Percentiles rank a stretch among this genome's conserved stretches.
Evolutionary conservation across 306 rosid species (phyloP).

Genomic region (Cucurbita maxima): DNA sequence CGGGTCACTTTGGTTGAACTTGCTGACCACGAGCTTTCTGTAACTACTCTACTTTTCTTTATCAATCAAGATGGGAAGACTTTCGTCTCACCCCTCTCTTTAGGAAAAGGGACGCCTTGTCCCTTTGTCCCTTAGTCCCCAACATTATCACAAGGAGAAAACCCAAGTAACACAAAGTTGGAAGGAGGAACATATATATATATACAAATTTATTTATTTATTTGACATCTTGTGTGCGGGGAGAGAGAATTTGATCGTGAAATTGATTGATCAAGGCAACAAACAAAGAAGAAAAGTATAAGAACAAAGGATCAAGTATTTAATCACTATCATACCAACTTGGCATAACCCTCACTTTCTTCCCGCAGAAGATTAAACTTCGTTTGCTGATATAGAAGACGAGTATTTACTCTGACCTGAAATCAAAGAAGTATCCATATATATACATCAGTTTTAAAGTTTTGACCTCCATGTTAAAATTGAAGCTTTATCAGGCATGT

Average conservation of each 20-base stretch:
- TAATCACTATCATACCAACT: constrained; percentile 47
- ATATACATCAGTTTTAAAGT: constrained; percentile 6
- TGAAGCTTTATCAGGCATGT: not conserved
- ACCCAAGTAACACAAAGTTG: no score
- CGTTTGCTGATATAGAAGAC: constrained; percentile 96
- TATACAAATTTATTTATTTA: no score
- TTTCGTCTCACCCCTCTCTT: not conserved
- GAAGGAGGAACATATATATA: no score
- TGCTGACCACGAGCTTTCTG: not conserved
- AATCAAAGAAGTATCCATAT: constrained; percentile 14
- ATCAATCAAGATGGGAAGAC: not conserved
- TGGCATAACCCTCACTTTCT: constrained; percentile 99
- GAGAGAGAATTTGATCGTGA: no score
- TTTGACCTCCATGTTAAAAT: not conserved
- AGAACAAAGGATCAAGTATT: not conserved
- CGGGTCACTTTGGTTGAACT: not conserved
- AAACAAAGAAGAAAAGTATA: not conserved
- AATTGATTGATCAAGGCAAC: not conserved
- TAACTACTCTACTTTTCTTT: not conserved
- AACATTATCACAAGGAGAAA: no score
- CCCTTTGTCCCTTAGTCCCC: not conserved
- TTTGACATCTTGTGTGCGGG: no score
- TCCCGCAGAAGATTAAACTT: constrained; percentile 96
- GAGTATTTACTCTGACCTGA: constrained; percentile 97
- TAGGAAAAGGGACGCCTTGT: not conserved